Base-by-base conservation (phyloP, 78 protist species). In the Capsaspora owczarzaki region DNA sequence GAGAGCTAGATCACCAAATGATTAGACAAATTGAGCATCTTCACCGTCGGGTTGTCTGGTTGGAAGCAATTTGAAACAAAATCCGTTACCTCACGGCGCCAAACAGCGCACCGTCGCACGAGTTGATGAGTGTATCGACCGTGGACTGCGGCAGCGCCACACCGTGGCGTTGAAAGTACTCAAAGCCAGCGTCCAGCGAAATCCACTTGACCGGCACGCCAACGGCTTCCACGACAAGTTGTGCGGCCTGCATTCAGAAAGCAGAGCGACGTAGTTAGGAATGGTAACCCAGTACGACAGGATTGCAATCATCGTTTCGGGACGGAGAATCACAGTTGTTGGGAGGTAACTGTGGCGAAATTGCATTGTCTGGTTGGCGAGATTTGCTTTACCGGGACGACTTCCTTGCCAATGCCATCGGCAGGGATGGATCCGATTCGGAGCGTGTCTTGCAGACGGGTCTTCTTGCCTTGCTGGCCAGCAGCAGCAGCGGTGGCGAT, bases 401-500 rank as follows among this genome's bases (percentile, higher is more conserved):
- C 82, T 38, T 84, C 87, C 51, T 78, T 76, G n/a, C 87, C 87
- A 40, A 84, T 84, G 61, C 87, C 87, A 63, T 84, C 87, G 1
- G 75, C 82, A 16, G 87, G 87, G n/a, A 84, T 29, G 37, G 61
- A 37, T 3, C 84, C 87, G 51, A 84, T n/a, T n/a, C n/a, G n/a
- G n/a, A n/a, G n/a, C n/a, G n/a, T n/a, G n/a, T n/a, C n/a, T n/a
- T n/a, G n/a, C n/a, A n/a, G n/a, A n/a, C n/a, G n/a, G n/a, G n/a
- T n/a, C n/a, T n/a, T n/a, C n/a, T n/a, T n/a, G n/a, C n/a, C n/a
- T n/a, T n/a, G n/a, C n/a, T n/a, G n/a, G n/a, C n/a, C n/a, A n/a
- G n/a, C n/a, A n/a, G n/a, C n/a, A n/a, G n/a, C n/a, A n/a, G n/a
- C n/a, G n/a, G n/a, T n/a, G n/a, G n/a, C n/a, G n/a, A n/a, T n/a